A percentile compares a stretch with the other conserved stretches of the same genome.
phyloP scores from a whole-genome alignment of 2,329 filamentous ascomycete genomes.

The Clonostachys chloroleuca region DNA sequence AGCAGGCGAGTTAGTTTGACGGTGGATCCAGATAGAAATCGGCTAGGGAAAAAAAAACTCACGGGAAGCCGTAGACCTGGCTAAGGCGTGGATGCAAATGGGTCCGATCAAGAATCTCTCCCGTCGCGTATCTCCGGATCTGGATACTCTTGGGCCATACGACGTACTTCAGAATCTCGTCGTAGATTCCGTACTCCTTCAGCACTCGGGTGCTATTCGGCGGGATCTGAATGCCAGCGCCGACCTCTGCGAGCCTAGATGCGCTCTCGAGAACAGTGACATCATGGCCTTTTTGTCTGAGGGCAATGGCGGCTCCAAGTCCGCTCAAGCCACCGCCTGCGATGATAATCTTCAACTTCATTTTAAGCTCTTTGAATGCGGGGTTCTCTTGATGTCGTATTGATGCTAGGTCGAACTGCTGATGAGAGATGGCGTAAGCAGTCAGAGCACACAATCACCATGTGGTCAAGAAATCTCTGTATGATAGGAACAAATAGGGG shows the following conservation, averaged over 20 bases:
- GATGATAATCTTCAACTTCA: constrained; percentile 4
- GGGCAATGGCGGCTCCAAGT: constrained; percentile 3
- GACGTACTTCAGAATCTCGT: neutral
- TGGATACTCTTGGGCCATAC: constrained; percentile 3
- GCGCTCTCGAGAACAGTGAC: constrained; percentile 7
- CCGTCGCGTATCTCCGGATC: constrained; percentile 4
- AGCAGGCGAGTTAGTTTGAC: neutral
- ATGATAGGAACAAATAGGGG: too few species aligned
- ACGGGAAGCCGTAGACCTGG: constrained; percentile 2
- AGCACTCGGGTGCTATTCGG: constrained; percentile 4
- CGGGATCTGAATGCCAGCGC: constrained; percentile 6
- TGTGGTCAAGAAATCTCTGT: too few species aligned
- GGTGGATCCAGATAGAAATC: neutral
- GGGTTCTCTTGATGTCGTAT: too few species aligned
- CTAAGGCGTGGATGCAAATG: constrained; percentile 2
- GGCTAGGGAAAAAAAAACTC: neutral
- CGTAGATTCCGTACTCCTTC: constrained; percentile 1
- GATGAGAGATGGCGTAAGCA: too few species aligned
- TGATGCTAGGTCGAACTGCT: too few species aligned
- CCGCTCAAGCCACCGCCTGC: constrained; percentile 4
- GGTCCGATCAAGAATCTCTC: constrained; percentile 1
- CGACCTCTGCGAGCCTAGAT: constrained; percentile 4
- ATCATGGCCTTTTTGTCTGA: constrained; percentile 3
- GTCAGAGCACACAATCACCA: too few species aligned
- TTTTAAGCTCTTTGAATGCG: neutral